phyloP scores from a whole-genome alignment of 331 rosid species.

The Saraca asoca region DNA sequence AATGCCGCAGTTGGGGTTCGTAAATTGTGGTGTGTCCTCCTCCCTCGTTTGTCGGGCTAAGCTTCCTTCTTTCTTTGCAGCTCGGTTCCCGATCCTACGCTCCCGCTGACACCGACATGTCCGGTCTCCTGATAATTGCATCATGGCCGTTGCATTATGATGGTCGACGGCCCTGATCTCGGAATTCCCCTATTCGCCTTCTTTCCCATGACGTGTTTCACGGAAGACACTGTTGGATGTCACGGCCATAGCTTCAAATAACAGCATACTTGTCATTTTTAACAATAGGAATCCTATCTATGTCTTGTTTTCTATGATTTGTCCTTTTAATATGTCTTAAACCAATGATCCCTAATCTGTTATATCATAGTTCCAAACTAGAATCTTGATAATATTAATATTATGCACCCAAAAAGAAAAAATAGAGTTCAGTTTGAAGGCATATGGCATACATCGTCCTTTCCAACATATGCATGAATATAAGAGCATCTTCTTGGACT shows the following conservation, averaged over 20 bases:
- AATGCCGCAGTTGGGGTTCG: constrained; percentile 12
- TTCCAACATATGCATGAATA: no score
- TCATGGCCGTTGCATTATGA: not conserved
- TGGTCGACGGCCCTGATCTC: constrained; percentile 29
- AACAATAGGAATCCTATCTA: no score
- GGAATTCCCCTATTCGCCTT: constrained; percentile 58
- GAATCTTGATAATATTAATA: no score
- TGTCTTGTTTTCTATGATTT: no score
- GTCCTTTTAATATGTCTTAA: no score
- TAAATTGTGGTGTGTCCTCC: not conserved
- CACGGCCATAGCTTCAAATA: constrained; percentile 19
- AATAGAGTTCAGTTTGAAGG: no score
- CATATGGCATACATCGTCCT: no score
- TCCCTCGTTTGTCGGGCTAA: constrained; percentile 53
- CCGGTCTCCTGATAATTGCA: not conserved
- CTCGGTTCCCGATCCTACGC: constrained; percentile 61
- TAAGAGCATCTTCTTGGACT: no score
- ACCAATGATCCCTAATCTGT: no score
- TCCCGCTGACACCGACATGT: constrained; percentile 74
- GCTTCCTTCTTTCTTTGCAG: not conserved
- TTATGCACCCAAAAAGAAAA: no score
- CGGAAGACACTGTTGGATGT: constrained; percentile 43
- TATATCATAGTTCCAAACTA: no score
- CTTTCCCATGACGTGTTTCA: constrained; percentile 62
- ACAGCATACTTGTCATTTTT: no score